Percentiles rank a stretch among this genome's conserved stretches.
Conservation (phyloP, 495 filamentous ascomycete species). For the Apodospora peruviana region DNA sequence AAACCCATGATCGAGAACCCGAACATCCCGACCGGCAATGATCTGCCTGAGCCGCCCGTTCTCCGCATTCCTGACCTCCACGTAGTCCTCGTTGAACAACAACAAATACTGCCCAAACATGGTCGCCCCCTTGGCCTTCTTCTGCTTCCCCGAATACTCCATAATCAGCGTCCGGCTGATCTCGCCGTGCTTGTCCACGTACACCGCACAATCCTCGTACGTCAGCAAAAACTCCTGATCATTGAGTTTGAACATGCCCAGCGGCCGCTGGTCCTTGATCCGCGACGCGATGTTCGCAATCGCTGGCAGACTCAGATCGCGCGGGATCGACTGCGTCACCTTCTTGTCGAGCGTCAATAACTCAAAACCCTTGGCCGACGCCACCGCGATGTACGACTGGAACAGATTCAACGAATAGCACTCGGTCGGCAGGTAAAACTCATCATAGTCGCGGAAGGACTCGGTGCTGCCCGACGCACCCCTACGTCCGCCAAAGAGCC, state of each 20-base stretch:
- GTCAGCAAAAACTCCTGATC: conserved; percentile 90
- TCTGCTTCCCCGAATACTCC: conserved; percentile 91
- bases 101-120: conserved; percentile 79
- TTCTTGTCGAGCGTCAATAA: conserved; percentile 97
- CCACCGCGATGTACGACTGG: conserved; percentile 84
- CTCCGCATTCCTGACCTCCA: conserved; percentile 94
- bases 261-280: conserved; percentile 71
- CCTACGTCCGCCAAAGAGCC: conserved; percentile 55
- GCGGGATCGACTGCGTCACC: conserved; percentile 77
- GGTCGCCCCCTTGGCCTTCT: conserved; percentile 64
- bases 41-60: conserved; percentile 92
- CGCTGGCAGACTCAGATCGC: conserved; percentile 66
- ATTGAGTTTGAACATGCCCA: conserved; percentile 94
- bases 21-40: conserved; percentile 81
- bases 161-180: conserved; percentile 88
- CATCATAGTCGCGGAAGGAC: conserved; percentile 95
- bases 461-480: conserved; percentile 68
- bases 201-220: conserved; percentile 93
- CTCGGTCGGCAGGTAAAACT: conserved; percentile 98
- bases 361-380: conserved; percentile 89
- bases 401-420: conserved; percentile 94
- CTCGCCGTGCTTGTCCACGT: conserved; percentile 97
- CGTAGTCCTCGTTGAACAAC: conserved; percentile 82
- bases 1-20: conserved; percentile 81
- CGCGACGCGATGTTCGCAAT: conserved; percentile 75